Percentiles rank a stretch among this genome's conserved stretches.
phyloP scores from a whole-genome alignment of 106 monocot species.

The Dioscorea zingiberensis region DNA sequence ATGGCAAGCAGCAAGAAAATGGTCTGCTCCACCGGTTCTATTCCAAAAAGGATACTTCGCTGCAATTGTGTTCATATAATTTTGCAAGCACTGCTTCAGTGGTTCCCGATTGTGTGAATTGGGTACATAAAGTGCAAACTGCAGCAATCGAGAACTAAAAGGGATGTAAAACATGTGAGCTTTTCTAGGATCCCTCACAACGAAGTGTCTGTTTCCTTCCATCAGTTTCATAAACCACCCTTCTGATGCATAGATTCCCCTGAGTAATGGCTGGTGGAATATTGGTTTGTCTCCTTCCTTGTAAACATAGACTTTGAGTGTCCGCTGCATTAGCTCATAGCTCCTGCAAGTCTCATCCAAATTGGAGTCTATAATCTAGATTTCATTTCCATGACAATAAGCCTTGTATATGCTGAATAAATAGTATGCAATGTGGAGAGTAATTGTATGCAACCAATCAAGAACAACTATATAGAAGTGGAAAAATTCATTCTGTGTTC shows the following conservation, averaged over 20 bases:
- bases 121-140: slow-evolving; percentile 34
- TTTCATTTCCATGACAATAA: no score
- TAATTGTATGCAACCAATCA: background rate
- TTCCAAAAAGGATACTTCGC: slow-evolving; percentile 77
- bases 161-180: slow-evolving; percentile 79
- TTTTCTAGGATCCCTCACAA: slow-evolving; percentile 38
- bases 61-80: slow-evolving; percentile 48
- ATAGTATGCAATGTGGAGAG: no score
- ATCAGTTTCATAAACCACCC: slow-evolving; percentile 80
- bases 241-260: slow-evolving; percentile 78
- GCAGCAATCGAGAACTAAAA: slow-evolving; percentile 41
- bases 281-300: slow-evolving; percentile 58
- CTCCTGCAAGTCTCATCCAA: slow-evolving; percentile 32
- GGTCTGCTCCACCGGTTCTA: slow-evolving; percentile 61
- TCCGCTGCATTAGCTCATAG: slow-evolving; percentile 73
- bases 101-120: slow-evolving; percentile 36
- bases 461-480: background rate
- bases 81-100: slow-evolving; percentile 29
- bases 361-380: no score
- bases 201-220: slow-evolving; percentile 38
- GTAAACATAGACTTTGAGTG: slow-evolving; percentile 72
- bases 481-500: no score
- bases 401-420: no score
- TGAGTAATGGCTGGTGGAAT: slow-evolving; percentile 48
- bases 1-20: slow-evolving; percentile 81